Base-by-base conservation (phyloP, 345 rosid species). In the Salix udensis region DNA sequence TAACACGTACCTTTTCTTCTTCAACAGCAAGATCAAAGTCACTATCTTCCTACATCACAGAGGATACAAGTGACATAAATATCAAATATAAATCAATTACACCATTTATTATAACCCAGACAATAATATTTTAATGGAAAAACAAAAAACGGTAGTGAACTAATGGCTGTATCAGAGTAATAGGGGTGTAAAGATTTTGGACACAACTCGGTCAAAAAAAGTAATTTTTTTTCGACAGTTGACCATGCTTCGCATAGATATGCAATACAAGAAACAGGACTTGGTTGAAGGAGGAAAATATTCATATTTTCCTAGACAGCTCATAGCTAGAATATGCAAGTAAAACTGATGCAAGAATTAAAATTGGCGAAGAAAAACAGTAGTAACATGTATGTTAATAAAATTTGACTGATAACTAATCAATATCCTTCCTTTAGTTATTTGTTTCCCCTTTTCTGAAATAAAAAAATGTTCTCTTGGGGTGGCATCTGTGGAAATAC, bases 21-120 rank as follows among this genome's bases (percentile, higher is more conserved):
- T 87, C 96, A 37, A 81, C 78, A 80, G 88, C 86, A 68, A 89
- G 80, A 86, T 87, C 76, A 84, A 89, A 96, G 80, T 93, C 99
- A 44, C 88, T 90, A 91, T 96, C 99, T 83, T 92, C 99, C 99
- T 93, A 87, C 88, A 91, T 69, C 67, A 76, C 13, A 73, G 44
- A 69, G 79, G 78, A 76, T 36, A 82, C 68, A 72, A 78, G 24
- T 15, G 73, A 53, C 7, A 58, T 9, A n/a, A 58, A 58, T 58
- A 79, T 21, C 44, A 82, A 77, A 68, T 31, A 69, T 30, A 74
- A 67, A 36, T 55, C 18, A 24, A 66, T 30, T 16, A 14, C 52
- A 26, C 26, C 16, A 42, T 23, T 24, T 21, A 26, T 18, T 58
- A 13, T 16, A 60, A 46, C 10, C n/a, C 61, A 1, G 52, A 53